Conservation (phyloP, 139 green algal genomes). For the Edaphochlamys debaryana region DNA sequence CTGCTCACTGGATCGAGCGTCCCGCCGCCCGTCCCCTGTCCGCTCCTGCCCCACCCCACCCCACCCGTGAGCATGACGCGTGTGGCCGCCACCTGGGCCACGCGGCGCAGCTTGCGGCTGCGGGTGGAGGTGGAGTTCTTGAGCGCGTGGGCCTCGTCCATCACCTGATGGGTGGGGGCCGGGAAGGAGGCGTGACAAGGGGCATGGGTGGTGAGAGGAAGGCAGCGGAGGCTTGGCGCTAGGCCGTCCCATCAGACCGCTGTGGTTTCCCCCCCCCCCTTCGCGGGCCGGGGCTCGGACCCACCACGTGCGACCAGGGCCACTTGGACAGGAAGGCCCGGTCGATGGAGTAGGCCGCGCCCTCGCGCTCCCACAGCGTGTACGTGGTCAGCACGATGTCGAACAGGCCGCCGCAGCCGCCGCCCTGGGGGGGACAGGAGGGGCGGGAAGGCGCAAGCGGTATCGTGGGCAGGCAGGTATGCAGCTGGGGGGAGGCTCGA, state of each 20-base stretch:
- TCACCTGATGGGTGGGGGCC: background rate
- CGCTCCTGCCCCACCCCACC: background rate
- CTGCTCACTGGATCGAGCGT: too few relatives aligned
- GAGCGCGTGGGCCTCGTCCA: slow-evolving; percentile 86
- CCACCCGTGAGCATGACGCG: slow-evolving; percentile 86
- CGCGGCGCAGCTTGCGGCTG: slow-evolving; percentile 71
- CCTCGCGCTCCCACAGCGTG: slow-evolving; percentile 91
- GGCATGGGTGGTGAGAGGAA: background rate
- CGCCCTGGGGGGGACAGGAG: background rate
- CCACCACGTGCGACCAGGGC: slow-evolving; percentile 78
- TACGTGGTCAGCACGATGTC: slow-evolving; percentile 93
- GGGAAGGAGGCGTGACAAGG: background rate
- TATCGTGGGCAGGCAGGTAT: too few relatives aligned
- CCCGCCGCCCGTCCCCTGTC: too few relatives aligned
- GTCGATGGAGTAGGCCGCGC: slow-evolving; percentile 53
- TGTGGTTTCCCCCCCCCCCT: background rate
- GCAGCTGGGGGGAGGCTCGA: too few relatives aligned
- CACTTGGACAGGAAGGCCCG: slow-evolving; percentile 70
- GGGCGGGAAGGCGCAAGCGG: too few relatives aligned
- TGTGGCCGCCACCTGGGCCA: slow-evolving; percentile 87
- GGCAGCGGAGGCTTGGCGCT: too few relatives aligned
- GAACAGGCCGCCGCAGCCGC: slow-evolving; percentile 66
- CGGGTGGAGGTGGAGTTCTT: slow-evolving; percentile 81
- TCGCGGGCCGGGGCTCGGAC: too few relatives aligned
- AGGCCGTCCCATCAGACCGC: too few relatives aligned